Base-by-base conservation (phyloP, 2,329 filamentous ascomycete genomes). In the Alternaria dauci region DNA sequence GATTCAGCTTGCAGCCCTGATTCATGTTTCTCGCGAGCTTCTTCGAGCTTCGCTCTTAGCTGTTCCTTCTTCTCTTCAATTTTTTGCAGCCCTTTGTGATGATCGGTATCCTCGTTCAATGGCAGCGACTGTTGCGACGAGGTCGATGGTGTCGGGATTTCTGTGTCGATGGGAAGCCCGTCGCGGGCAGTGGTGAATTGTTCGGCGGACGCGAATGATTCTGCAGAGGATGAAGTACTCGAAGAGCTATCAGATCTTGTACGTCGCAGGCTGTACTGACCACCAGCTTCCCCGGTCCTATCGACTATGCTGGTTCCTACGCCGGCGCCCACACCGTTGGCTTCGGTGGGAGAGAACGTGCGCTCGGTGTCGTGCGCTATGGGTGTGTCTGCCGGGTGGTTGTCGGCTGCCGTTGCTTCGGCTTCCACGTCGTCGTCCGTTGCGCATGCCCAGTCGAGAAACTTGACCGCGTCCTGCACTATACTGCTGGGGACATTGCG, bases 401-500 rank as follows among this genome's bases (percentile, higher is more conserved):
- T 67, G 11, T 78, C 71, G 16, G 80, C 78, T 23, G 52, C 16
- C 8, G 44, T 44, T 8, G 20, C 54, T 18, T 47, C 51, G 9
- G 28, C 47, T 25, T 57, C 55, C 8, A 41, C 68, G 5, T 79
- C 70, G 8, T 83, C 79, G 9, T 84, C 81, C 55, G 82, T 81
- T 32, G 82, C 80, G 63, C 84, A 85, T 4, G 88, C 89, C 93
- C 93, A 96, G 58, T 93, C 87, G 14, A 95, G 76, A 68, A 96
- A 96, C 76, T 94, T 95, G 54, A 86, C 85, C 0, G 93, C 91
- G 76, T 96, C 93, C 42, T 84, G 84, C 26, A 92, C 86, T 69
- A 97, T 95, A 36, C 91, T 91, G 11, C 85, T 88, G 0, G 93
- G 93, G 0, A 93, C 96, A 30, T 91, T 92, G 74, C 92, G 89